These are phyloP conservation scores for Thalassiosira ordinaria DNA, from an alignment of 352 stramenopile species.

Conservation along the genomic window DNA sequence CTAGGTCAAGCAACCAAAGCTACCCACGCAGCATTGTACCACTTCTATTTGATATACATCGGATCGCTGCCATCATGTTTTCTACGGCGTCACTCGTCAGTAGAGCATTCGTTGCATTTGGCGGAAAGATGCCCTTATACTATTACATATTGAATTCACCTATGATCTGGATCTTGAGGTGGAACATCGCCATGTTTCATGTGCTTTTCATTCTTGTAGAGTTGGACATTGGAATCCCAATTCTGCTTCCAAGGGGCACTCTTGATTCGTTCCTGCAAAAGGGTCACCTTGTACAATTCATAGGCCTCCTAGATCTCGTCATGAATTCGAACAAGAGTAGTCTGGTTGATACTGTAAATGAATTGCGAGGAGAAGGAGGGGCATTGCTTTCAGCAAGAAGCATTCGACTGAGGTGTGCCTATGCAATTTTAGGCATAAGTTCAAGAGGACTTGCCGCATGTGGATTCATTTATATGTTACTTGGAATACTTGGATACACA, in stretches of 20 bases:
- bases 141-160: conserved; percentile 31
- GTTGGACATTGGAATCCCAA: conserved; percentile 24
- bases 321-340: conserved; percentile 40
- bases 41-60: conserved; percentile 23
- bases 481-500: conserved; percentile 32
- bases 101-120: conserved; percentile 32
- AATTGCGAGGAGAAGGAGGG: conserved; percentile 19
- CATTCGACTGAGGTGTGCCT: conserved; percentile 24
- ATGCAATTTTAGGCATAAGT: conserved; percentile 38
- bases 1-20: background rate
- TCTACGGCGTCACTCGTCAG: conserved; percentile 28
- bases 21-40: background rate
- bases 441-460: conserved; percentile 36
- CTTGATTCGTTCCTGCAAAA: conserved; percentile 39
- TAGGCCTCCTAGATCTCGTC: conserved; percentile 43
- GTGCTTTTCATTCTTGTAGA: conserved; percentile 38
- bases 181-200: conserved; percentile 40
- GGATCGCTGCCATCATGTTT: conserved; percentile 34
- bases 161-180: conserved; percentile 35
- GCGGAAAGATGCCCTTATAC: conserved; percentile 18
- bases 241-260: conserved; percentile 33
- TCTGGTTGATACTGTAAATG: conserved; percentile 20
- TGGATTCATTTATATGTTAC: conserved; percentile 36
- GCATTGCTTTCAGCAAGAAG: conserved; percentile 13
- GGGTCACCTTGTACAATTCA: conserved; percentile 43